Base-by-base conservation (phyloP, 2,329 filamentous ascomycete species). In the Fusarium buharicum region DNA sequence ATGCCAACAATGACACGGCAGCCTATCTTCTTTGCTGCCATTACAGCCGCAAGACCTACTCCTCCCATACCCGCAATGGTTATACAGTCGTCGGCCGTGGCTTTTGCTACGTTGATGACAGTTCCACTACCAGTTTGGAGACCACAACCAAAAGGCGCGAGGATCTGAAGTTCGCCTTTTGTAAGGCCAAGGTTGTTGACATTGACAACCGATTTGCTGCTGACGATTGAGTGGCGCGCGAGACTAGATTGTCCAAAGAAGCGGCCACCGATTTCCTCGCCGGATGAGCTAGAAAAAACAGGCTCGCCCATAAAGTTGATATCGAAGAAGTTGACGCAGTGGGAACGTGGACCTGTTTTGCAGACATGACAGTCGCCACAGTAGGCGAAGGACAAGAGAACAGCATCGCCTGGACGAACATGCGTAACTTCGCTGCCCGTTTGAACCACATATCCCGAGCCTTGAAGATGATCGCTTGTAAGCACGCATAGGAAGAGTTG, bases 351-450 rank as follows among this genome's bases (percentile, higher is more conserved):
- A 5, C 76, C 77, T 1, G 71, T 72, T n/a, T 73, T 72, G 70
- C 83, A 86, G 13, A 78, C 73, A n/a, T 78, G 71, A 70, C 83
- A 86, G 4, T 64, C 59, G 4, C 59, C 69, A 60, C 75, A 77
- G 62, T 74, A 71, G 5, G 73, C 72, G 52, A 75, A 77, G 13
- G 74, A 76, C 12, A 77, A 82, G n/a, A 86, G 82, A 22, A 85
- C 81, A 41, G 83, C 81, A 68, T 86, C 83, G 7, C 83, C 82
- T 4, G 83, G 71, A 18, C 80, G 76, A 13, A 84, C 76, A 47
- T 81, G 76, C 5, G 79, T 77, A 11, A 75, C 78, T 52, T 77
- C 74, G 46, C 81, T 79, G 10, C 83, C 83, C 5, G 58, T 28
- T 6, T 62, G 20, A 4, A 71, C 62, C 2, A 86, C 82, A 51